Evolutionary conservation across 1,139 yeast genomes (phyloP), one percentile per base, ranked within the genome.

Genomic region (Zygosaccharomyces sapae): DNA sequence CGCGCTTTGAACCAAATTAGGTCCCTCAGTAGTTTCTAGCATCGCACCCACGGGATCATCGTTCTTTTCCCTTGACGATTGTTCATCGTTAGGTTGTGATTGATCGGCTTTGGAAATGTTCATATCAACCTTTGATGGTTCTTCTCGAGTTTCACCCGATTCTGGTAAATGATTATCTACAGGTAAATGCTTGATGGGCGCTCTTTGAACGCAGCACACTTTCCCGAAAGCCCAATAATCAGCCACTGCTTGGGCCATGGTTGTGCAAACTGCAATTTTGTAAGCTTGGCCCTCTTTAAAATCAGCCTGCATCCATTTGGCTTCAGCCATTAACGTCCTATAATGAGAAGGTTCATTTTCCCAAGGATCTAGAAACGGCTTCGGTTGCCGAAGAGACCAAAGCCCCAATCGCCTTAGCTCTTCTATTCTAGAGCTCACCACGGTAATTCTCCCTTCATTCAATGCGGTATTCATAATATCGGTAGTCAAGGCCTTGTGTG

Each of bases 381-480:
- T 74, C 0, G 95, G 96, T 64, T 94, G 98, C 43, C 96, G 75
- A 47, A 90, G 71, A 24, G 96, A 85, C 98, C 98, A 92, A 58
- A 86, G 81, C 4, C 88, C 87, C 48, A 84, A 83, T 45, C 95
- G 73, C 61, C 89, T 87, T 51, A 94, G 73, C 63, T 90, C 97
- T 61, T 92, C 97, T 41, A 94, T 90, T 49, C 97, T 77, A 3
- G 95, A 86, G 59, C 88, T 86, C 12, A 88, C 80, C 12, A 89
- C 96, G 0, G 96, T 88, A 6, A 92, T 81, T 62, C 90, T 86
- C 5, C 97, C 96, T 63, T 92, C 98, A 10, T 88, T 76, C 25
- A 90, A 70, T 0, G 96, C 88, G 58, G 86, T 77, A 59, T 88
- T 95, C 68, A 81, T 92, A 50, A 86, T 80, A 43, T 86, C 94